A percentile compares a stretch with the other conserved stretches of the same genome.
Conservation (phyloP, 139 green algal species). For the Ettlia oleoabundans region DNA sequence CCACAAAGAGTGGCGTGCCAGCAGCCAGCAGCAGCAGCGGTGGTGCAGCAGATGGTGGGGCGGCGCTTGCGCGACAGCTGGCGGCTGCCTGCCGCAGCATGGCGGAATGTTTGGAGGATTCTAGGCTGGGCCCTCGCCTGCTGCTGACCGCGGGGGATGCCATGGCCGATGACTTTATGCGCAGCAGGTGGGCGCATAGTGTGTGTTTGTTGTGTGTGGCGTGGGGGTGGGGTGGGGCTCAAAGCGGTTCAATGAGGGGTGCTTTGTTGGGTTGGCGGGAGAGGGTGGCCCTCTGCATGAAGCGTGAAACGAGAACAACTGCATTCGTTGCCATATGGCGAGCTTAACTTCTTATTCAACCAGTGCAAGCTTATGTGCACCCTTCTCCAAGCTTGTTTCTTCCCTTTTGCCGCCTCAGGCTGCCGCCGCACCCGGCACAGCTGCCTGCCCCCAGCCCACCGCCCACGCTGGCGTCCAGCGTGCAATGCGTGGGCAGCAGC, state of each 20-base stretch:
- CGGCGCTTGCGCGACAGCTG: constrained; percentile 1
- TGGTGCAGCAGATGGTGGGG: not conserved
- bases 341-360: no score
- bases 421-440: constrained; percentile 33
- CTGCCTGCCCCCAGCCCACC: not conserved
- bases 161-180: constrained; percentile 38
- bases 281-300: no score
- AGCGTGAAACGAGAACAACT: no score
- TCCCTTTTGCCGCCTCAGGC: not conserved
- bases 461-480: not conserved
- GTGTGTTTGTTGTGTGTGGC: not conserved
- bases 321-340: no score
- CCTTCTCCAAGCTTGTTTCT: not conserved
- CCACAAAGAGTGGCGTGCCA: not conserved
- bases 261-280: no score
- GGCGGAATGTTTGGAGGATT: constrained; percentile 58
- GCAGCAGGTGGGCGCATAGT: constrained; percentile 4
- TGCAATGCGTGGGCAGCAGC: constrained; percentile 12
- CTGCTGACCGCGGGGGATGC: constrained; percentile 29
- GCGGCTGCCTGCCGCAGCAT: constrained; percentile 55
- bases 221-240: no score
- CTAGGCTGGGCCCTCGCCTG: constrained; percentile 9
- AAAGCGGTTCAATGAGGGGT: no score
- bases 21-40: constrained; percentile 1
- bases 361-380: no score